A percentile compares a stretch with the other conserved stretches of the same genome.
These are phyloP conservation scores for Pythium plurisporium DNA, from an alignment of 352 stramenopile genomes.

Conservation along the genomic window DNA sequence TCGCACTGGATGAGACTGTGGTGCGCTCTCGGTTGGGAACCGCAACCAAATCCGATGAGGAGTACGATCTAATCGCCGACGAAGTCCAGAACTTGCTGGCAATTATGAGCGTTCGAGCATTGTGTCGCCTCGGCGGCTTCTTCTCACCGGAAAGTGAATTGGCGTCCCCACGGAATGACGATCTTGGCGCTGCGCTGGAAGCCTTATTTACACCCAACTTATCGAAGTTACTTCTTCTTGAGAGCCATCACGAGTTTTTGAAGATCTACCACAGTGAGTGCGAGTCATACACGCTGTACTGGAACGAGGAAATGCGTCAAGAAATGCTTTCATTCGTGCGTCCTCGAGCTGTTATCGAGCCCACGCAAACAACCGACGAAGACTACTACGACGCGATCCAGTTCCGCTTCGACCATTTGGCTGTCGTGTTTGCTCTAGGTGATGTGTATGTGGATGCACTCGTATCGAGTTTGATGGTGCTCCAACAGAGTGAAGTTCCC, in stretches of 20 bases:
- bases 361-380: slow-evolving; percentile 29
- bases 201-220: slow-evolving; percentile 76
- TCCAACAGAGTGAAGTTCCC: slow-evolving; percentile 50
- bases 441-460: slow-evolving; percentile 76
- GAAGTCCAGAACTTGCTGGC: slow-evolving; percentile 71
- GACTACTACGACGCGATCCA: slow-evolving; percentile 43
- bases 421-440: slow-evolving; percentile 55
- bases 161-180: slow-evolving; percentile 33
- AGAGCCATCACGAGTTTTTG: slow-evolving; percentile 77
- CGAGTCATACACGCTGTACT: slow-evolving; percentile 78
- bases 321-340: slow-evolving; percentile 54
- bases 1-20: slow-evolving; percentile 47
- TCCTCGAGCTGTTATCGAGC: slow-evolving; percentile 35
- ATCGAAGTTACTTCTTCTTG: slow-evolving; percentile 47
- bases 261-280: slow-evolving; percentile 78
- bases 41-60: slow-evolving; percentile 30
- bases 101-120: slow-evolving; percentile 59
- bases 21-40: slow-evolving; percentile 39
- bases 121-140: slow-evolving; percentile 67
- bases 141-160: slow-evolving; percentile 53
- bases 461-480: slow-evolving; percentile 58
- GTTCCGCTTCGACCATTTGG: slow-evolving; percentile 70
- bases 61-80: slow-evolving; percentile 36
- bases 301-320: slow-evolving; percentile 70
- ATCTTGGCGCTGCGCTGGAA: slow-evolving; percentile 41